Base-by-base conservation (phyloP, 139 green algal genomes). In the Eudorina sp. region DNA sequence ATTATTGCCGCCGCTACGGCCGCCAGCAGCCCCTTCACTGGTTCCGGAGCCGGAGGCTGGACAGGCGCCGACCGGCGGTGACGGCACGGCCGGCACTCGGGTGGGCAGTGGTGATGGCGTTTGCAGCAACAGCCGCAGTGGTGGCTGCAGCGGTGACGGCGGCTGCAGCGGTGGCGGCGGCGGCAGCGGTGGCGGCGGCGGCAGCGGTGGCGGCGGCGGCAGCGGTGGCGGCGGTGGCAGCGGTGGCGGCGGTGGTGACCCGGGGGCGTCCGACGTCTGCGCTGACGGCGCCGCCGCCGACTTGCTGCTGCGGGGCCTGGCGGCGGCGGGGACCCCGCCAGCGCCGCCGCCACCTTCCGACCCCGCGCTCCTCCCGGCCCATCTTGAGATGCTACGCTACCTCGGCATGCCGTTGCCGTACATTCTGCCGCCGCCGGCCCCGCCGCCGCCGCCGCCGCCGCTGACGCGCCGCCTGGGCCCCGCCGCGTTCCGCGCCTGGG, bases 331-430 rank as follows among this genome's bases (percentile, higher is more conserved):
- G 6, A 27, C 53, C 34, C 76, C 76, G 11, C 76, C 76, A 25
- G 34, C 18, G 31, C 51, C 76, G 51, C 76, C 76, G 4, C 76
- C 34, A 34, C 76, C 76, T 4, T 7, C 53, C 0, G 76, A 72
- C 76, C 14, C 27, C 16, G 5, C 53, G 2, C 76, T 84, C 53
- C 9, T 5, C 2, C 19, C 21, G 19, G 48, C 9, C 9, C 76
- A 84, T 21, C 31, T 68, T 25, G 31, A 72, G 53, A 53, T 72
- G 53, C 51, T 84, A 3, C 36, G 48, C 21, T 84, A 84, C 51
- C 53, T 84, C 4, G 51, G 51, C 34, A 51, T 84, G 53, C 76
- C 76, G 76, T 53, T 72, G 48, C 76, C 76, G 48, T 70, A 69
- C 48, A 25, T 51, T 2, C 76, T 36, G 76, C 76, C 76, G 36